Conservation (phyloP, 805 yeast genomes). For the Zygosaccharomyces rouxii region DNA sequence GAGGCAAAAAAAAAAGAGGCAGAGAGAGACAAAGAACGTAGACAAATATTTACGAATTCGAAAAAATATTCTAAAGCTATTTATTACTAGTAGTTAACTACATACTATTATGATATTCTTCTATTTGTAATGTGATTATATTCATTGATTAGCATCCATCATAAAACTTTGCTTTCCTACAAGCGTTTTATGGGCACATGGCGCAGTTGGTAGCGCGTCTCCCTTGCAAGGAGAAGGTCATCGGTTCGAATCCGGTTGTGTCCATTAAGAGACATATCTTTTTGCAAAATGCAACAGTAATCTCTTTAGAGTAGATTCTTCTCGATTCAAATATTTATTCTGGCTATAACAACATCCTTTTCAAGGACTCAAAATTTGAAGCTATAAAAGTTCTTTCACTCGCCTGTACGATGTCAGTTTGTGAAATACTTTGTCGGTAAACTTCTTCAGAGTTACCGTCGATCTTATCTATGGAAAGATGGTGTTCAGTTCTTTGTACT, state of each 20-base stretch:
- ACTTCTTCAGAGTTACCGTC: slow-evolving; percentile 21
- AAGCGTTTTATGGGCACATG: slow-evolving; percentile 35
- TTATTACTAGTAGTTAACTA: slow-evolving; percentile 4
- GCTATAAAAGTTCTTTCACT: slow-evolving; percentile 20
- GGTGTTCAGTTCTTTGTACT: slow-evolving; percentile 15
- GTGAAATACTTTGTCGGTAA: slow-evolving; percentile 19
- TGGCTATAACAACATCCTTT: slow-evolving; percentile 8
- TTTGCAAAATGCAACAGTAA: neutral
- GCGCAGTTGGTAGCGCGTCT: slow-evolving; percentile 80
- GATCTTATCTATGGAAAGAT: slow-evolving; percentile 29
- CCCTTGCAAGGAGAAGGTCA: slow-evolving; percentile 76
- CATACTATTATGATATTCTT: slow-evolving; percentile 1
- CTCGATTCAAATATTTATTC: neutral
- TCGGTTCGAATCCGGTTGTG: slow-evolving; percentile 75
- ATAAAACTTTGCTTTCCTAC: neutral
- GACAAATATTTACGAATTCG: slow-evolving; percentile 2
- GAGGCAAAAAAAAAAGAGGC: neutral
- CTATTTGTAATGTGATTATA: neutral
- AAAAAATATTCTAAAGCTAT: neutral
- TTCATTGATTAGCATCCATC: neutral
- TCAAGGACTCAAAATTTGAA: slow-evolving; percentile 23
- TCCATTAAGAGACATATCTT: slow-evolving; percentile 39
- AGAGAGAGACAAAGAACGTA: neutral
- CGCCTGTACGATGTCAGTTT: slow-evolving; percentile 21
- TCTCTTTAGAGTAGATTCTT: neutral